phyloP scores from a whole-genome alignment of 805 yeast species.

The Candida orba region DNA sequence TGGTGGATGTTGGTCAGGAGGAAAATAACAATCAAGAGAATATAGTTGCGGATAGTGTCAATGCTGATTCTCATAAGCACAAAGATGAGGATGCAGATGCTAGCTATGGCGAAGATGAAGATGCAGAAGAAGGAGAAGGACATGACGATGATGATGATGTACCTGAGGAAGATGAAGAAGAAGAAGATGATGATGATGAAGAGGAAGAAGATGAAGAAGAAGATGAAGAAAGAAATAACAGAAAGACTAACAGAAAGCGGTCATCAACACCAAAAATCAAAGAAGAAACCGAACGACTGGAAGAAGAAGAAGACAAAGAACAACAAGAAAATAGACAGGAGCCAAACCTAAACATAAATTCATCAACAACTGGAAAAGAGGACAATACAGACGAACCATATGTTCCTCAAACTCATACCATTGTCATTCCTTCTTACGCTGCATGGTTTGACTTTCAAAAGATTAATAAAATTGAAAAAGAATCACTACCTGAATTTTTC shows the following conservation, averaged over 20 bases:
- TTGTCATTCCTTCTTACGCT: constrained; percentile 81
- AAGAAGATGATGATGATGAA: too few relatives aligned
- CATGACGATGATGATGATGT: too few relatives aligned
- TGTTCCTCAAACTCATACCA: constrained; percentile 66
- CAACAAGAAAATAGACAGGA: constrained; percentile 7
- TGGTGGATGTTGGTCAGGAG: not conserved
- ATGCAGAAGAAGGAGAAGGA: constrained; percentile 5
- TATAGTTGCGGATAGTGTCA: constrained; percentile 7
- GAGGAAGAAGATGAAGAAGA: too few relatives aligned
- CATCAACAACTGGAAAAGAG: not conserved
- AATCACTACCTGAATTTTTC: constrained; percentile 85
- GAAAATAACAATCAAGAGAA: constrained; percentile 8
- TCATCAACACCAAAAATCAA: too few relatives aligned
- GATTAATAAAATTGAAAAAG: constrained; percentile 71
- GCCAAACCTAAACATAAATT: not conserved
- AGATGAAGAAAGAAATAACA: too few relatives aligned
- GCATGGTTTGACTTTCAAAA: constrained; percentile 75
- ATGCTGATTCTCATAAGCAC: constrained; percentile 10
- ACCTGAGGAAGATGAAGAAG: constrained; percentile 2
- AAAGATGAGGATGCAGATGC: constrained; percentile 10
- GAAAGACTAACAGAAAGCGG: too few relatives aligned
- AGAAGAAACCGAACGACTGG: too few relatives aligned
- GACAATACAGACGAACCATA: constrained; percentile 17
- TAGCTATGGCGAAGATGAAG: constrained; percentile 1
- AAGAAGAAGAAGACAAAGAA: not conserved